Evolutionary conservation across 2,329 filamentous ascomycete species (phyloP).

Genomic region (Phyllosticta citribraziliensis): DNA sequence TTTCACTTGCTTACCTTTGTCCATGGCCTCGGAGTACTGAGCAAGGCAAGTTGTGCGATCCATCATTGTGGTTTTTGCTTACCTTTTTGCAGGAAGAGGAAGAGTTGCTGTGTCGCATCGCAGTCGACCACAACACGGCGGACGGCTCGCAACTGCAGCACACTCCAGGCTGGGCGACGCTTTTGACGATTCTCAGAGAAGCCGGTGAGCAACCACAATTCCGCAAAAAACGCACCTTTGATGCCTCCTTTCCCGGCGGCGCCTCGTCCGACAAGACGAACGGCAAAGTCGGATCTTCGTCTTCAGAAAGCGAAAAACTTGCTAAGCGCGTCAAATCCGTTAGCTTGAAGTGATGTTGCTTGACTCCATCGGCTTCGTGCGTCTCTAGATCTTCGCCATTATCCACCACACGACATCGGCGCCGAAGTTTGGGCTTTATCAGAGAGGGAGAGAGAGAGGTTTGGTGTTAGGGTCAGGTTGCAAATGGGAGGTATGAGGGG

Average conservation of each 20-base stretch:
- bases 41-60: conserved; percentile 53
- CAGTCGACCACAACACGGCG: conserved; percentile 67
- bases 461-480: no score
- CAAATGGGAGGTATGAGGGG: no score
- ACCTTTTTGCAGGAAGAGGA: conserved; percentile 66
- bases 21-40: conserved; percentile 68
- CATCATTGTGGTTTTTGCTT: conserved; percentile 2
- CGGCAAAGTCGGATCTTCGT: conserved; percentile 10
- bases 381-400: no score
- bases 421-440: no score
- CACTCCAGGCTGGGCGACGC: conserved; percentile 85
- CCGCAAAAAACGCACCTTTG: conserved; percentile 14
- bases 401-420: no score
- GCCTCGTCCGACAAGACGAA: not conserved
- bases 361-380: not conserved
- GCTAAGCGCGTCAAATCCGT: conserved; percentile 57
- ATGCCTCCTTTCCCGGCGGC: not conserved
- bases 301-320: conserved; percentile 46
- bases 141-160: conserved; percentile 77
- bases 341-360: conserved; percentile 34
- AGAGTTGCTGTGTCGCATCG: conserved; percentile 73
- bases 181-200: conserved; percentile 88
- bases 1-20: conserved; percentile 92
- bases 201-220: conserved; percentile 67
- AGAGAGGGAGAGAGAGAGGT: no score